These are phyloP conservation scores for Amoebophrya sp. DNA, from an alignment of 169 alveolate species.

Conservation along the genomic window DNA sequence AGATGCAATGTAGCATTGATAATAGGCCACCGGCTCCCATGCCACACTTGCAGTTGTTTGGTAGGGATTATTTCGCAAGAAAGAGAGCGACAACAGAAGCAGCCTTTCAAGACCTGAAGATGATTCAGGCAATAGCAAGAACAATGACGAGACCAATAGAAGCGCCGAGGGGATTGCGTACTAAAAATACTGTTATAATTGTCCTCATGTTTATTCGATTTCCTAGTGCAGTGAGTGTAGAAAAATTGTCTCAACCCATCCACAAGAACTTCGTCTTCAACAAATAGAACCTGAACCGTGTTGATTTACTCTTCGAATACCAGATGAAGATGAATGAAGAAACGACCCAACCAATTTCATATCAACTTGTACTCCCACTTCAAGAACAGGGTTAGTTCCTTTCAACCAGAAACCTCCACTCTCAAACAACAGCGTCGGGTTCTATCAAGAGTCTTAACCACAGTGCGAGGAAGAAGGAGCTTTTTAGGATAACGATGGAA, in stretches of 20 bases:
- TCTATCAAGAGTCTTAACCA: background rate
- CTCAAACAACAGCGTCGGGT: background rate
- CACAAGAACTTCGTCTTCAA: too few relatives aligned
- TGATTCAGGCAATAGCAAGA: background rate
- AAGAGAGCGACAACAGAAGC: constrained; percentile 2
- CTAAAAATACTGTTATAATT: too few relatives aligned
- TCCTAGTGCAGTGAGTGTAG: too few relatives aligned
- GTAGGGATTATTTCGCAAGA: background rate
- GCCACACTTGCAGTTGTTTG: background rate
- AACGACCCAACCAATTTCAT: too few relatives aligned
- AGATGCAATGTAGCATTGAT: background rate
- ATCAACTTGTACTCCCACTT: too few relatives aligned
- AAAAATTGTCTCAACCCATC: too few relatives aligned
- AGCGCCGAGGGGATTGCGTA: background rate
- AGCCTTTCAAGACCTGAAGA: background rate
- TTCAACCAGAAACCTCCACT: background rate
- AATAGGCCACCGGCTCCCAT: background rate
- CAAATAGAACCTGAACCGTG: too few relatives aligned
- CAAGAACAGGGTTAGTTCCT: too few relatives aligned
- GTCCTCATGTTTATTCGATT: too few relatives aligned
- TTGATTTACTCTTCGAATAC: too few relatives aligned
- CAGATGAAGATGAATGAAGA: too few relatives aligned
- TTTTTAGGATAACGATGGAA: background rate
- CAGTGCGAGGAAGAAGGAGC: background rate
- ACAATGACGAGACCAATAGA: background rate